Evolutionary conservation across 441 rosid species (phyloP), one percentile per base, ranked within the genome.

Genomic region (Gossypium schwendimanii): DNA sequence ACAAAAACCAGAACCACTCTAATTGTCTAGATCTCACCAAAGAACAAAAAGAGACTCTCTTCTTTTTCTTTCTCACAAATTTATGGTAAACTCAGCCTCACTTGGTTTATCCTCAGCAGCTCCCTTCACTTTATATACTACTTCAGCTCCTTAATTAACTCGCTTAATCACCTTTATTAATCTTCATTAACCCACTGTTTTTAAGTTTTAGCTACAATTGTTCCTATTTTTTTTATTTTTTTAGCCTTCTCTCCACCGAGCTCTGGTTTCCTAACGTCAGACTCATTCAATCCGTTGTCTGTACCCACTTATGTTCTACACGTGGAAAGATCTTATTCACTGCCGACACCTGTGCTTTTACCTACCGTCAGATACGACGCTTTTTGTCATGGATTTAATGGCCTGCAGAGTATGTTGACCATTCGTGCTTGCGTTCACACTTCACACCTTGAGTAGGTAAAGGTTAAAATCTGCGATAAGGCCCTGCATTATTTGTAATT

Each of bases 371-470:
- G 23, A 54, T 17, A 44, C 33, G 0, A 2, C 26, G 44, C 70
- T 4, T 21, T 57, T 44, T 64, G 70, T 66, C 62, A 55, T 47
- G 61, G 52, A 66, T 47, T 44, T 44, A 44, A 28, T 41, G 58
- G 45, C 49, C 41, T 50, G 15, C 4, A 9, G 6, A 26, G 15
- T n/a, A 36, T 75, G 81, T 73, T 73, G 86, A 82, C 83, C 65
- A 28, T 73, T 60, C 7, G 31, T 6, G 17, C 58, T 15, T 18
- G 70, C 78, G 69, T 78, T 84, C 87, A 78, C 84, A 81, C 54
- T 76, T 84, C 87, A 78, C 84, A 81, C 54, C 0, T 5, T 2
- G 3, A 8, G 52, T 11, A 39, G 44, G 10, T 8, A 8, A 39
- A 39, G 44, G 44, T 1, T 39, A 39, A 39, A 8, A 39, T 39